Evolutionary conservation across 1,284 basidiomycete genomes (phyloP).

Genomic region (Leccinum fallax): DNA sequence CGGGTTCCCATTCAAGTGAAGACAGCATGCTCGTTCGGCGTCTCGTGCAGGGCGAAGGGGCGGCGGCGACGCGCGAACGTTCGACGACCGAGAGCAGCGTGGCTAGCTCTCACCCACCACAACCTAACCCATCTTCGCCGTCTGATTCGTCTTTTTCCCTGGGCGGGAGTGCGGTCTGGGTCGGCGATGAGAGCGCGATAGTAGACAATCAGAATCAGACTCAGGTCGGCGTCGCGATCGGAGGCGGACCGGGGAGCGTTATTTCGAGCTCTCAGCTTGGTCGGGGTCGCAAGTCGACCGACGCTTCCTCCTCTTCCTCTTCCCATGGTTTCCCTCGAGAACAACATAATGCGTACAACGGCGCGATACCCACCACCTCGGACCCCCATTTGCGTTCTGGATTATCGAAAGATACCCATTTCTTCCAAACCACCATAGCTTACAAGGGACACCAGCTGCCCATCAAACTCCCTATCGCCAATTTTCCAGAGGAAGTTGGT

Average conservation of each 20-base stretch:
- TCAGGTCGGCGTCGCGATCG: conserved; percentile 33
- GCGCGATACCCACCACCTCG: conserved; percentile 42
- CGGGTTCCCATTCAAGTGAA: conserved; percentile 67
- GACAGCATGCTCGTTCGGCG: conserved; percentile 55
- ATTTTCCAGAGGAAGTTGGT: conserved; percentile 92
- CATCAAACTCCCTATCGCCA: conserved; percentile 84
- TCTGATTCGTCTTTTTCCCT: conserved; percentile 71
- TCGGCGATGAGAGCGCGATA: conserved; percentile 64
- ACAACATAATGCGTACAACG: conserved; percentile 27
- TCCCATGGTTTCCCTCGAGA: conserved; percentile 39
- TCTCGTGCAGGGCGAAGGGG: conserved; percentile 23
- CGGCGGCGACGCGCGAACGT: conserved; percentile 37
- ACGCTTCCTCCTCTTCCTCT: conserved; percentile 71
- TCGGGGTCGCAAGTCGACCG: conserved; percentile 67
- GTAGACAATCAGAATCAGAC: conserved; percentile 36
- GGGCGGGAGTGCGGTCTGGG: conserved; percentile 78
- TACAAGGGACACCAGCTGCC: conserved; percentile 82
- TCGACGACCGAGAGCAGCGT: conserved; percentile 45
- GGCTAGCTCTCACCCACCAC: conserved; percentile 31
- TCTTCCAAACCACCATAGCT: conserved; percentile 81
- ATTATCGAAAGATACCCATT: conserved; percentile 87
- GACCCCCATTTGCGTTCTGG: conserved; percentile 50
- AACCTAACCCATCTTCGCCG: conserved; percentile 50
- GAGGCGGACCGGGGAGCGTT: conserved; percentile 43
- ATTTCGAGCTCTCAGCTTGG: conserved; percentile 40